phyloP scores from a whole-genome alignment of 2,329 filamentous ascomycete genomes.

The Penicillium sp. region DNA sequence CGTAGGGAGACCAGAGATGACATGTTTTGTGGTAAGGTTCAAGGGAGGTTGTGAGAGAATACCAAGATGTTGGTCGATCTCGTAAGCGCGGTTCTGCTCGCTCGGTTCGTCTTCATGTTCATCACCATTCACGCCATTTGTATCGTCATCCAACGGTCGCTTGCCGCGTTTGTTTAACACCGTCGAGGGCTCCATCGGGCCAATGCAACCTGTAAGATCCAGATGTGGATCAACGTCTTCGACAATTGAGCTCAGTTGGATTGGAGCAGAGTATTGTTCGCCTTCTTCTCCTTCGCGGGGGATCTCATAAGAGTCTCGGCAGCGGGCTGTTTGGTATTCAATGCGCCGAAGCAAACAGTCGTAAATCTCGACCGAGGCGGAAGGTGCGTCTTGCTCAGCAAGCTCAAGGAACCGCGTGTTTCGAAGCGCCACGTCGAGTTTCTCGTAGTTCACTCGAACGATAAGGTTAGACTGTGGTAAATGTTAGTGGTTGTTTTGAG shows the following conservation, averaged over 20 bases:
- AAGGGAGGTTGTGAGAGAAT: conserved; percentile 49
- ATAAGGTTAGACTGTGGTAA: conserved; percentile 64
- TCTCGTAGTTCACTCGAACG: conserved; percentile 79
- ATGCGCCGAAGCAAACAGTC: conserved; percentile 67
- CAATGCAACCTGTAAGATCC: conserved; percentile 38
- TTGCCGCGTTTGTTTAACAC: conserved; percentile 31
- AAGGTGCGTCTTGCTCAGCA: conserved; percentile 67
- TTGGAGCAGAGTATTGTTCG: conserved; percentile 38
- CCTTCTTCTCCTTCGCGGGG: conserved; percentile 43
- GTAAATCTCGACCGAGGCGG: conserved; percentile 75
- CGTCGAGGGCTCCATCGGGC: conserved; percentile 30
- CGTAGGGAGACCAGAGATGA: conserved; percentile 58
- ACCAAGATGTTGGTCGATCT: conserved; percentile 45
- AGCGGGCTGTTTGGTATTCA: conserved; percentile 66
- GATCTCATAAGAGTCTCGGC: conserved; percentile 50
- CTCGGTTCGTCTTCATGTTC: conserved; percentile 48
- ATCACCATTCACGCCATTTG: conserved; percentile 37
- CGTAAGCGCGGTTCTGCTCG: conserved; percentile 30
- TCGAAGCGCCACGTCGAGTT: conserved; percentile 76
- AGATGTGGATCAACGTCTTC: conserved; percentile 39
- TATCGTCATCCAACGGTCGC: conserved; percentile 24
- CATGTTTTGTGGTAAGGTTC: conserved; percentile 37
- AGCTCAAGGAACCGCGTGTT: conserved; percentile 74
- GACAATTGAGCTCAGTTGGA: conserved; percentile 36
- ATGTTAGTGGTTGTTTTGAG: conserved; percentile 13